phyloP scores from a whole-genome alignment of 306 rosid species.

The Carpinus viminea region DNA sequence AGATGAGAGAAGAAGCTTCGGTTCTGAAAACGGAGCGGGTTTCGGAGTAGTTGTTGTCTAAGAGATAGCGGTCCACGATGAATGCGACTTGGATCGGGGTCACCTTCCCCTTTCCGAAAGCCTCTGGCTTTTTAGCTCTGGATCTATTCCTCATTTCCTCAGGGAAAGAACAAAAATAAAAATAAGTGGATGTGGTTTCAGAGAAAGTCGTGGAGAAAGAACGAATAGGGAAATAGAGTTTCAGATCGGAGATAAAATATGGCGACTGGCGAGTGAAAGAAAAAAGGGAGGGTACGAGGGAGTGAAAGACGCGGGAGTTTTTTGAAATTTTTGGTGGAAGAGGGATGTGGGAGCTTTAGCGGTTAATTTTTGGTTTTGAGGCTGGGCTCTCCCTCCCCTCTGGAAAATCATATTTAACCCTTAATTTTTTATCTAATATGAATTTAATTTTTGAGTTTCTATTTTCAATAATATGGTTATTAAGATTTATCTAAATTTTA shows the following conservation, averaged over 20 bases:
- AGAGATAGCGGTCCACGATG: slow-evolving; percentile 77
- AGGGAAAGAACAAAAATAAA: neutral
- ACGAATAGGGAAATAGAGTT: too few relatives aligned
- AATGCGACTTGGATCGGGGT: slow-evolving; percentile 77
- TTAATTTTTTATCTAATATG: too few relatives aligned
- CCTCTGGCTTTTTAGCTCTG: slow-evolving; percentile 42
- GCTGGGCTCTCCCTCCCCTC: neutral
- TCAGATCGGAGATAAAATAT: slow-evolving; percentile 4
- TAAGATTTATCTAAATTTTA: too few relatives aligned
- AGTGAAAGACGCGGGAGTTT: slow-evolving; percentile 49
- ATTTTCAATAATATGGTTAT: too few relatives aligned
- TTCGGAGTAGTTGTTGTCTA: slow-evolving; percentile 53
- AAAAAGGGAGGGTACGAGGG: slow-evolving; percentile 6
- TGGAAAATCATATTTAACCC: neutral
- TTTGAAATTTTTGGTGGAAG: slow-evolving; percentile 34
- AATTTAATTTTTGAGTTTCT: too few relatives aligned
- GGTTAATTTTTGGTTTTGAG: neutral
- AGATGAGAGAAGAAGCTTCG: slow-evolving; percentile 70
- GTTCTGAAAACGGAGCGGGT: slow-evolving; percentile 61
- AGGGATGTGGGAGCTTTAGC: slow-evolving; percentile 5
- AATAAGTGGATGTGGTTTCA: neutral
- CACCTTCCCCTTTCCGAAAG: slow-evolving; percentile 53
- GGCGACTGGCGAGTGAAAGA: neutral
- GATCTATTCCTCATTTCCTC: slow-evolving; percentile 62
- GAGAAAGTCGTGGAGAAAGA: neutral